These are phyloP conservation scores for Elsinoe ampelina DNA, from an alignment of 2,329 filamentous ascomycete species.

Conservation along the genomic window DNA sequence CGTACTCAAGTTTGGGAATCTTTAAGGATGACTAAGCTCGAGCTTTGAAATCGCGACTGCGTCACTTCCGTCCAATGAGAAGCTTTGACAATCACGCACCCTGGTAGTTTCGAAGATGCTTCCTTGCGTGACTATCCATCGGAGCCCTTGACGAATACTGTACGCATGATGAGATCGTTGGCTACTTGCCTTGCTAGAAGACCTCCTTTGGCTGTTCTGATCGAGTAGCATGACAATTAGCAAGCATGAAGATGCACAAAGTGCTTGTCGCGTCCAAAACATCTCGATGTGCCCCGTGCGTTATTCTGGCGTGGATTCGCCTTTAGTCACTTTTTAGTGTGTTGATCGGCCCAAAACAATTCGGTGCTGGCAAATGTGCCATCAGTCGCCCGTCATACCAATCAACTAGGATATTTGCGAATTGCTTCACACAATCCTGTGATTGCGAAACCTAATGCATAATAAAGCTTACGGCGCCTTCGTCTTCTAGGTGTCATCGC, in stretches of 20 bases:
- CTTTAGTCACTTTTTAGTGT: background rate
- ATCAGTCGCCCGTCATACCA: slow-evolving; percentile 7
- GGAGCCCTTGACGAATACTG: no score
- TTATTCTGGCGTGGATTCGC: slow-evolving; percentile 1
- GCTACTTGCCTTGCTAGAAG: background rate
- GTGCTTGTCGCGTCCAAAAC: background rate
- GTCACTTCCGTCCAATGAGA: background rate
- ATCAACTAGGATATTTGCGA: background rate
- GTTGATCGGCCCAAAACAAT: slow-evolving; percentile 13
- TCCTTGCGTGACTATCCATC: background rate
- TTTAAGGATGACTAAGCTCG: slow-evolving; percentile 6
- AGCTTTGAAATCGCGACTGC: background rate
- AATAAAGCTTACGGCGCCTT: background rate
- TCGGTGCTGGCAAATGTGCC: background rate
- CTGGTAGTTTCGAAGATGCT: background rate
- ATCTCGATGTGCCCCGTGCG: slow-evolving; percentile 3
- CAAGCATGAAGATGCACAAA: background rate
- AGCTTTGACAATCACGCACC: background rate
- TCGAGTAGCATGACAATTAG: background rate
- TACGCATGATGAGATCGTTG: no score
- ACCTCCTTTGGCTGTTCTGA: background rate
- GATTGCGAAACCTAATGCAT: background rate
- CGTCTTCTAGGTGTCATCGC: background rate
- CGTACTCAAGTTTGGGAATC: background rate
- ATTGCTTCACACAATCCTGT: background rate